Evolutionary conservation across 441 rosid species (phyloP).

Genomic region (Melastoma candidum): DNA sequence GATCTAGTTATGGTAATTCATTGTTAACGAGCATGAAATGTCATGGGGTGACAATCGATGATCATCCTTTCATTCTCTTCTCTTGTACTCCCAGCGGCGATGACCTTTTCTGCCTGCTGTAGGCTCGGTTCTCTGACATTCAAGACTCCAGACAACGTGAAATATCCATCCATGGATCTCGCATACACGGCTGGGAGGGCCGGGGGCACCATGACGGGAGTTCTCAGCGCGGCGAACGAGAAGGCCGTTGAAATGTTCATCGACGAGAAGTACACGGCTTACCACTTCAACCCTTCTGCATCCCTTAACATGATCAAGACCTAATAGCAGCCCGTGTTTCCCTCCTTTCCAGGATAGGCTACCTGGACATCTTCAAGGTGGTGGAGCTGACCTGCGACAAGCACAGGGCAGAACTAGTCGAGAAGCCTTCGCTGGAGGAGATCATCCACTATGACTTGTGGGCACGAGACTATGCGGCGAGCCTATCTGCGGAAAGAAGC

Average conservation of each 20-base stretch:
- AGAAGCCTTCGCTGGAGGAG: slow-evolving; percentile 70
- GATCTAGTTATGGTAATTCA: no score
- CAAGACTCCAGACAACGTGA: slow-evolving; percentile 73
- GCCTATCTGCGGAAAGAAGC: slow-evolving; percentile 31
- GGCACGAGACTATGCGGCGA: slow-evolving; percentile 70
- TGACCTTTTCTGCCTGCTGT: slow-evolving; percentile 8
- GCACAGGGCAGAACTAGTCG: slow-evolving; percentile 58
- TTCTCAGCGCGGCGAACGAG: slow-evolving; percentile 96
- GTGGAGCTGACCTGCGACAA: slow-evolving; percentile 77
- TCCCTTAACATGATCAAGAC: not conserved
- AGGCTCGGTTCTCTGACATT: slow-evolving; percentile 86
- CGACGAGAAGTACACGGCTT: slow-evolving; percentile 50
- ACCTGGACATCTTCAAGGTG: slow-evolving; percentile 80
- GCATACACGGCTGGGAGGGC: slow-evolving; percentile 93
- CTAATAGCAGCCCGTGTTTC: not conserved
- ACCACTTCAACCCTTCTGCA: not conserved
- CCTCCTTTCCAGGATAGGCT: slow-evolving; percentile 55
- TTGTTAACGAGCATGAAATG: no score
- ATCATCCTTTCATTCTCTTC: not conserved
- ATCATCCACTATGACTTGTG: slow-evolving; percentile 79
- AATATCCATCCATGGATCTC: slow-evolving; percentile 90
- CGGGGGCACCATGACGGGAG: slow-evolving; percentile 97
- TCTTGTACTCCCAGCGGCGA: slow-evolving; percentile 8
- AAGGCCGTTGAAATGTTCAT: slow-evolving; percentile 90
- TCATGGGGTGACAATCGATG: not conserved